Conservation (phyloP, 2,329 filamentous ascomycete species). For the Trichoderma aggressivum region DNA sequence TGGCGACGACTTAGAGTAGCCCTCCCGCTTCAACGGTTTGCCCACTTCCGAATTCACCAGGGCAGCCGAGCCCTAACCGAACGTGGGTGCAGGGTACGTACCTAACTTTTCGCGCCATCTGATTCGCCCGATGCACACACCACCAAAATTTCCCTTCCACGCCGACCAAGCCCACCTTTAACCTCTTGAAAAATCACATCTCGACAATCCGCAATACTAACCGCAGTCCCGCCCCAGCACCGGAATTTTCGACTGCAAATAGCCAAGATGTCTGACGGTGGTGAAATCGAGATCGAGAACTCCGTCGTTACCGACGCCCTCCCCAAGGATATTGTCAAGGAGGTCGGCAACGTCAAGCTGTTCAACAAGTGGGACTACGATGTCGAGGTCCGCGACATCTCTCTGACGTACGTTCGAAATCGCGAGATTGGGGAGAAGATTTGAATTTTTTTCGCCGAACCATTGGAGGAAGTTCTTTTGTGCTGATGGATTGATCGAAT, state of each 20-base stretch:
- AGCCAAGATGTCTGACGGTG: constrained; percentile 83
- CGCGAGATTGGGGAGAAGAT: constrained; percentile 3
- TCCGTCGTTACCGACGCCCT: constrained; percentile 73
- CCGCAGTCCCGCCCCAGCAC: constrained; percentile 36
- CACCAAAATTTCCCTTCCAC: constrained; percentile 38
- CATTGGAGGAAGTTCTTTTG: constrained; percentile 4
- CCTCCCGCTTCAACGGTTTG: constrained; percentile 30
- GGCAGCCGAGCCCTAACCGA: constrained; percentile 43
- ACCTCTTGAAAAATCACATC: constrained; percentile 36
- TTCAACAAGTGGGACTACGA: constrained; percentile 99
- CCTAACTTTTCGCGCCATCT: constrained; percentile 27
- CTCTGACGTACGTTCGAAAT: constrained; percentile 75
- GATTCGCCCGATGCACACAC: constrained; percentile 37
- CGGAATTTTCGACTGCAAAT: constrained; percentile 38
- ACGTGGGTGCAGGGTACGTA: constrained; percentile 30
- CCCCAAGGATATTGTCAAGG: constrained; percentile 85
- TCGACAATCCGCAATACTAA: constrained; percentile 40
- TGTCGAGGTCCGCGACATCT: constrained; percentile 99
- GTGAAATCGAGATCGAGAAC: constrained; percentile 89
- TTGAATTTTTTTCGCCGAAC: neutral
- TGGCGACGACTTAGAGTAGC: constrained; percentile 28
- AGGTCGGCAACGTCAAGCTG: constrained; percentile 91
- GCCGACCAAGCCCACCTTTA: constrained; percentile 33
- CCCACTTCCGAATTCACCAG: constrained; percentile 34
- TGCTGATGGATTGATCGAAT: constrained; percentile 36